Evolutionary conservation across 2,329 filamentous ascomycete species (phyloP), one percentile per base, ranked within the genome.

Genomic region (Epichloe gansuensis): DNA sequence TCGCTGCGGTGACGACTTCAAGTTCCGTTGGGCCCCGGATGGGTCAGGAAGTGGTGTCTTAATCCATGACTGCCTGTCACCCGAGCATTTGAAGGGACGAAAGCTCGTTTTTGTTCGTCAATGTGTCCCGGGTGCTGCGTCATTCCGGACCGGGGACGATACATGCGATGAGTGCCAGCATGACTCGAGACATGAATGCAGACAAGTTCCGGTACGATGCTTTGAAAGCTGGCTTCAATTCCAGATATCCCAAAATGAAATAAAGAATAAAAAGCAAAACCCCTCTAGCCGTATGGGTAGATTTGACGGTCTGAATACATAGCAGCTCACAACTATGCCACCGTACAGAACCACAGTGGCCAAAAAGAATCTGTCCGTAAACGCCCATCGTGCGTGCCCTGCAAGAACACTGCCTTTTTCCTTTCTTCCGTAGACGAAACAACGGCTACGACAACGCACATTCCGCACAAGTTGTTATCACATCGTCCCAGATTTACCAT

Each of bases 331-430:
- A 46, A 50, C 31, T n/a, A 51, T 51, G 44, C 44, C 52, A 37
- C 44, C 44, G 42, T 31, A 42, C 31, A 38, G 34, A 45, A 35
- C 49, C 52, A 43, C 37, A 46, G 39, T 35, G 46, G 49, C 45
- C 52, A 52, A 51, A 42, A 52, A 51, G 45, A 51, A 51, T 38
- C 23, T 48, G 31, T 45, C 48, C 52, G 13, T 51, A 46, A 54
- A 54, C 52, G 52, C 52, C 52, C 46, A 52, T 48, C 52, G 49
- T 52, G 43, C 45, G 41, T 50, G 43, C 42, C 34, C 54, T 51
- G 52, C 48, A 44, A 52, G 34, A 41, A 45, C 38, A 31, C 34
- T 25, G 11, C 37, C 13, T 23, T 17, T 13, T 39, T 23, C 28
- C 28, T 43, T 31, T 23, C 25, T 1, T 13, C 23, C 41, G 5